These are phyloP conservation scores for Cyclotella cryptica DNA, from an alignment of 108 stramenopile genomes.

Conservation along the genomic window DNA sequence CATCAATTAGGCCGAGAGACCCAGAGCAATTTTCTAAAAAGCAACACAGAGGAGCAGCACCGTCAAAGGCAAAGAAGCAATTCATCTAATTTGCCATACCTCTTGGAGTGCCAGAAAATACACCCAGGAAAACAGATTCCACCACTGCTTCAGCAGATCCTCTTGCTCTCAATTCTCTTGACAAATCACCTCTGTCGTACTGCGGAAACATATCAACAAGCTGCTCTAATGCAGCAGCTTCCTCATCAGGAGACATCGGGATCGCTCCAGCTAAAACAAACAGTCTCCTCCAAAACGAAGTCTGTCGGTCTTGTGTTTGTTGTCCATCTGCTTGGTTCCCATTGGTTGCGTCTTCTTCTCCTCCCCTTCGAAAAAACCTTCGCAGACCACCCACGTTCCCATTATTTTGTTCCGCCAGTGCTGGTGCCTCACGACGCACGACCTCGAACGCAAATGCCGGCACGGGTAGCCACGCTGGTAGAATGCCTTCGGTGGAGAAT, in stretches of 20 bases:
- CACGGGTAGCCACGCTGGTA: constrained; percentile 81
- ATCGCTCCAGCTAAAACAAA: constrained; percentile 65
- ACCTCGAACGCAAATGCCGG: constrained; percentile 87
- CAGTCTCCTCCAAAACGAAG: constrained; percentile 68
- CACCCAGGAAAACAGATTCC: constrained; percentile 67
- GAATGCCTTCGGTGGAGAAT: constrained; percentile 78
- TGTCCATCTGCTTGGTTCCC: constrained; percentile 1
- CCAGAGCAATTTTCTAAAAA: too few relatives aligned
- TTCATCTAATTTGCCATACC: background rate
- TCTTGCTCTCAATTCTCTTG: constrained; percentile 68
- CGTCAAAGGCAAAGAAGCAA: too few relatives aligned
- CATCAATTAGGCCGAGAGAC: too few relatives aligned
- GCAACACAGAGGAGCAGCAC: too few relatives aligned
- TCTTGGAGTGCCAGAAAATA: constrained; percentile 64
- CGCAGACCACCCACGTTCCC: constrained; percentile 29
- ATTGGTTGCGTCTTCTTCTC: constrained; percentile 24
- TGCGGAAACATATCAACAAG: constrained; percentile 83
- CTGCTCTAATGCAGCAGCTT: constrained; percentile 70
- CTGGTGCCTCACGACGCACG: constrained; percentile 63
- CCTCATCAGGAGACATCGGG: constrained; percentile 84
- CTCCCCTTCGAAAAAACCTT: constrained; percentile 45
- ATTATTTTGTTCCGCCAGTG: constrained; percentile 31
- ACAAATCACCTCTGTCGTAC: constrained; percentile 75
- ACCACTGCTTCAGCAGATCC: constrained; percentile 81
- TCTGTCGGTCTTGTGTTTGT: constrained; percentile 26